Conservation (phyloP, 2,329 filamentous ascomycete species). For the Aureobasidium sp. region DNA sequence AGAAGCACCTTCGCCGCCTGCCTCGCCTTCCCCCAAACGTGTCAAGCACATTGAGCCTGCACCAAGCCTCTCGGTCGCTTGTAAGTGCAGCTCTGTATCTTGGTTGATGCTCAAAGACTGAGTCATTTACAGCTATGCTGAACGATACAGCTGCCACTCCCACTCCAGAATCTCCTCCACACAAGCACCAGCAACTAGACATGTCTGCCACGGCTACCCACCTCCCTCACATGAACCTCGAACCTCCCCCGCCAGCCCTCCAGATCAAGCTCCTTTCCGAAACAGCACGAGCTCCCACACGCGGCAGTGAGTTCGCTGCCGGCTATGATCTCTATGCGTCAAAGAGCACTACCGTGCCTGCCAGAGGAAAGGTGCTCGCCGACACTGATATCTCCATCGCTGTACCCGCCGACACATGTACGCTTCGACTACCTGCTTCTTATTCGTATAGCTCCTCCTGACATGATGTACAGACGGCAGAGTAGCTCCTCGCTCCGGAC, state of each 20-base stretch:
- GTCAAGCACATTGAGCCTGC: constrained; percentile 53
- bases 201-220: constrained; percentile 12
- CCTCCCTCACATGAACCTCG: constrained; percentile 24
- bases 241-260: constrained; percentile 49
- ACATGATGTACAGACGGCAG: constrained; percentile 58
- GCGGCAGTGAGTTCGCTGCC: constrained; percentile 80
- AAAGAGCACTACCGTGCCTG: constrained; percentile 64
- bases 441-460: not conserved
- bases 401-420: constrained; percentile 83
- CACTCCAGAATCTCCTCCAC: constrained; percentile 19
- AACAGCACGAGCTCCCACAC: constrained; percentile 72
- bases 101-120: not conserved
- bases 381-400: constrained; percentile 88
- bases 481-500: constrained; percentile 81
- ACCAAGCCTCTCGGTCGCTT: constrained; percentile 26
- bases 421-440: constrained; percentile 25
- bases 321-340: constrained; percentile 87
- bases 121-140: constrained; percentile 22
- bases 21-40: constrained; percentile 72
- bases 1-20: constrained; percentile 51
- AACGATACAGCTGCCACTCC: constrained; percentile 27
- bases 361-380: constrained; percentile 75
- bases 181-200: constrained; percentile 16
- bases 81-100: constrained; percentile 17
- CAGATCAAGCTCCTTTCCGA: constrained; percentile 82